A percentile compares a stretch with the other conserved stretches of the same genome.
Evolutionary conservation across 179 eudicot species (phyloP).

Genomic region (Spergularia azorica): DNA sequence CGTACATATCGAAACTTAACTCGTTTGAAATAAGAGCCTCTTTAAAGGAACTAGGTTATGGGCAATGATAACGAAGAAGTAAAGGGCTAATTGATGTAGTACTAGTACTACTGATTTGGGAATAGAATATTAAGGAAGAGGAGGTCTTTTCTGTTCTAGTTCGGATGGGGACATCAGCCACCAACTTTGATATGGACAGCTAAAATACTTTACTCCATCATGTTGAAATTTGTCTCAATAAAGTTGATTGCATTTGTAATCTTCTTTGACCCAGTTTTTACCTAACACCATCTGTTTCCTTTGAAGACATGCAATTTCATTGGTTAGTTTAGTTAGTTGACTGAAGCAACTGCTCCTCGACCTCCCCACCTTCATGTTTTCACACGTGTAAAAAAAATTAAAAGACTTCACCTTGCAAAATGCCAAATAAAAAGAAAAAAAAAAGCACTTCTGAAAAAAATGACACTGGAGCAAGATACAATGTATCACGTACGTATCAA

Average conservation of each 20-base stretch:
- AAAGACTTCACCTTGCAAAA: background rate
- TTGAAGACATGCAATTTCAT: conserved; percentile 25
- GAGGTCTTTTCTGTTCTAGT: conserved; percentile 15
- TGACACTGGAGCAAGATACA: background rate
- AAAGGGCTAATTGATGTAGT: no score
- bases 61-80: no score
- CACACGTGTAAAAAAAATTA: conserved; percentile 24
- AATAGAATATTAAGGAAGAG: background rate
- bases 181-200: conserved; percentile 39
- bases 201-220: conserved; percentile 21
- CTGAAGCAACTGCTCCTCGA: conserved; percentile 25
- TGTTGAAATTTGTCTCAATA: conserved; percentile 15
- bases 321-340: conserved; percentile 31
- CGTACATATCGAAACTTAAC: no score
- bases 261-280: conserved; percentile 31
- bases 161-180: conserved; percentile 40
- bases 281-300: conserved; percentile 31
- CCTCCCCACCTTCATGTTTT: conserved; percentile 20
- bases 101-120: background rate
- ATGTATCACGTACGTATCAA: no score
- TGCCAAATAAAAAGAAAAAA: background rate
- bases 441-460: background rate
- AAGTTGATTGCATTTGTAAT: conserved; percentile 28
- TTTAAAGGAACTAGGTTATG: no score
- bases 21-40: no score